Conservation (phyloP, 2,329 filamentous ascomycete genomes). For the Fusarium sp. region DNA sequence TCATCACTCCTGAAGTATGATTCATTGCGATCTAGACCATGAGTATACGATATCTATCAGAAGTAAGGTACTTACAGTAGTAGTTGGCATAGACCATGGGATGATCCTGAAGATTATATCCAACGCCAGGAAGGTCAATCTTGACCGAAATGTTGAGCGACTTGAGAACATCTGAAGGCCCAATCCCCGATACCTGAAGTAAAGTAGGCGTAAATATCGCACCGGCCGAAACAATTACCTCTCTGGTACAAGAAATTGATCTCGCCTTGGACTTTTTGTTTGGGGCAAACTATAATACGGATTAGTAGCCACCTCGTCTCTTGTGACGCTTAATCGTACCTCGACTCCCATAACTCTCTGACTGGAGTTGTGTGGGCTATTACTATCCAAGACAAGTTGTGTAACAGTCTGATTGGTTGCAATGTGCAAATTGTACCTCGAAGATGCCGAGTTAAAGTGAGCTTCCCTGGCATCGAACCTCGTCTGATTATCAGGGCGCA, state of each 20-base stretch:
- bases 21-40: conserved; percentile 1
- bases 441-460: neutral
- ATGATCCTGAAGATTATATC: conserved; percentile 24
- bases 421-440: conserved; percentile 9
- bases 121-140: conserved; percentile 13
- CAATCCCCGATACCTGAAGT: conserved; percentile 25
- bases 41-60: neutral
- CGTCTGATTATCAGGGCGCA: conserved; percentile 6
- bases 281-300: neutral
- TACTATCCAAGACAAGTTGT: conserved; percentile 5
- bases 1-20: conserved; percentile 11
- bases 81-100: conserved; percentile 17
- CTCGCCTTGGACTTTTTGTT: neutral
- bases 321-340: neutral
- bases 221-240: conserved; percentile 21
- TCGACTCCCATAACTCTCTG: conserved; percentile 19
- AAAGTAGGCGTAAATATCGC: conserved; percentile 17
- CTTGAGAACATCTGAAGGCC: neutral
- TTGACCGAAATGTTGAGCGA: neutral
- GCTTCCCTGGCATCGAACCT: conserved; percentile 20
- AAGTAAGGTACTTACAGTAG: neutral
- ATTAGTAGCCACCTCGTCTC: neutral
- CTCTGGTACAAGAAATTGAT: neutral
- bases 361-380: neutral
- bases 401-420: conserved; percentile 5